These are phyloP conservation scores for Candida sithepensis DNA, from an alignment of 805 yeast species.

Conservation along the genomic window DNA sequence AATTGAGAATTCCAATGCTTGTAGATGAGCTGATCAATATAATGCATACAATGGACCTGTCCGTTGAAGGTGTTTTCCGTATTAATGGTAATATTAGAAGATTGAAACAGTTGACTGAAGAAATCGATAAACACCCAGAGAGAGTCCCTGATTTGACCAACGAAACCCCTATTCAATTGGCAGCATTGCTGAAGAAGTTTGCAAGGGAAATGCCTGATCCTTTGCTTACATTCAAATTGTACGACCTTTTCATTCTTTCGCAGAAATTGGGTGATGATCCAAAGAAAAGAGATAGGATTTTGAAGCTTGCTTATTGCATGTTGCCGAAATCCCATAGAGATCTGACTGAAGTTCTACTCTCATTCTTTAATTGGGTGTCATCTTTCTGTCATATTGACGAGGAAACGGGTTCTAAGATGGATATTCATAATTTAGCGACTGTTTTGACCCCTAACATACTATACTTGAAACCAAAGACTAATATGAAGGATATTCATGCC, in stretches of 20 bases:
- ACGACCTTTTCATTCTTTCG: conserved; percentile 74
- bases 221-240: conserved; percentile 68
- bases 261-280: conserved; percentile 47
- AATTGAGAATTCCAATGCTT: conserved; percentile 76
- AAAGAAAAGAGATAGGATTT: conserved; percentile 46
- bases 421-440: conserved; percentile 89
- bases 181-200: conserved; percentile 89
- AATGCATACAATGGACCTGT: conserved; percentile 85
- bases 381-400: conserved; percentile 92
- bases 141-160: conserved; percentile 62
- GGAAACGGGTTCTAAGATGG: conserved; percentile 92
- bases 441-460: conserved; percentile 92
- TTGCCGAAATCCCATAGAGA: conserved; percentile 82
- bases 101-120: conserved; percentile 66
- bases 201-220: conserved; percentile 92
- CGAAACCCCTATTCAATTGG: conserved; percentile 87
- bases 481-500: conserved; percentile 15
- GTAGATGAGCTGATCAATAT: conserved; percentile 84
- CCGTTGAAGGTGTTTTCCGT: conserved; percentile 94
- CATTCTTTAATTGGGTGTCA: conserved; percentile 91
- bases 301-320: conserved; percentile 67
- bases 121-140: conserved; percentile 70
- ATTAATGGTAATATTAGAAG: conserved; percentile 92
- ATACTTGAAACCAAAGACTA: conserved; percentile 46
- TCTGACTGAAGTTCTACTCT: conserved; percentile 76